Base-by-base conservation (phyloP, 805 yeast genomes). In the Candida nonsorbophila region DNA sequence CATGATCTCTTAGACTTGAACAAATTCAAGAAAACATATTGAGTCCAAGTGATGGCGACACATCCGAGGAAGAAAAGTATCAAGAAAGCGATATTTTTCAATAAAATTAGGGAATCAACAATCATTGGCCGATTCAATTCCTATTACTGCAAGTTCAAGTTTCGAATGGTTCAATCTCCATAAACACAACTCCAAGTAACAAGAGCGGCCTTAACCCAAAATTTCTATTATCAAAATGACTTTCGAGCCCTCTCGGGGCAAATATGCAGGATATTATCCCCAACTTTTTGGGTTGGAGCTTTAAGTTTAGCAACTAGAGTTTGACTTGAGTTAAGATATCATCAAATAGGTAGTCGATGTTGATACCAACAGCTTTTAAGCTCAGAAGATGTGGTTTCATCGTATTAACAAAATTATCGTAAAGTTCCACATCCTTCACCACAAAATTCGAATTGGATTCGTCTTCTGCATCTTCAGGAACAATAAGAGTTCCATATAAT, bases 301-400 rank as follows among this genome's bases (percentile, higher is more conserved):
- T n/a, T n/a, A n/a, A n/a, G n/a, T n/a, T n/a, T n/a, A n/a, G n/a
- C n/a, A n/a, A n/a, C 23, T 14, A 21, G 6, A 11, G 5, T 10
- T 7, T 6, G 14, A 10, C 7, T 8, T 5, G 23, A 21, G 26
- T 34, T 5, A 59, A 39, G 11, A 63, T 52, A 21, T 59, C 62
- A 23, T 73, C 74, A 42, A 84, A 65, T 44, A 82, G 58, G 51
- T 76, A 84, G 29, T 77, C 90, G 38, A 85, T 78, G 44, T 84
- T 85, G 25, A 87, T 55, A 0, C 94, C 92, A 13, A 72, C 74
- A 1, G 59, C 53, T 42, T 76, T 77, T 41, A 86, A 55, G n/a
- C 71, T 74, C 20, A 65, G 61, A 17, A 80, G 74, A 44, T 84
- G 92, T 26, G 68, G 67, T 24, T 56, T 55, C 21, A 82, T 63